Percentiles rank a stretch among this genome's conserved stretches.
These are phyloP conservation scores for Fusarium sp. DNA, from an alignment of 2,329 filamentous ascomycete genomes.

Conservation along the genomic window DNA sequence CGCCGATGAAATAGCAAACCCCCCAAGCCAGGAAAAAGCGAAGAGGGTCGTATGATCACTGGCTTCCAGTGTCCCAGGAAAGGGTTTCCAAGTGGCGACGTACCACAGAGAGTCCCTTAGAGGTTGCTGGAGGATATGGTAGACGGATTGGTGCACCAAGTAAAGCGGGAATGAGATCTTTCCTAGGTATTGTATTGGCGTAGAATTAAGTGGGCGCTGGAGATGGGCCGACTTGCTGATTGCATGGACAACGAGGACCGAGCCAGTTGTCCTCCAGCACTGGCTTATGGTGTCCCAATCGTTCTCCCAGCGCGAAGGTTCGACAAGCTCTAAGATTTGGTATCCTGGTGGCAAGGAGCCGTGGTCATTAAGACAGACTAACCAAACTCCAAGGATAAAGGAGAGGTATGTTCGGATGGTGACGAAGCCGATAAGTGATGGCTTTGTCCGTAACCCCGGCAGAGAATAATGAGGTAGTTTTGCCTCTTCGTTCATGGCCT, in stretches of 20 bases:
- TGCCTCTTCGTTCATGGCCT: not conserved
- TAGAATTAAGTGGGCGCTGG: conserved; percentile 22
- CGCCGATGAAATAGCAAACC: conserved; percentile 12
- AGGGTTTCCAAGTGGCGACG: conserved; percentile 13
- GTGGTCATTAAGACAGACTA: conserved; percentile 26
- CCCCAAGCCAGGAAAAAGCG: conserved; percentile 22
- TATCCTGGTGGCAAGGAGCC: conserved; percentile 22
- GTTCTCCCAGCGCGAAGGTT: conserved; percentile 23
- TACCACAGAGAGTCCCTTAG: conserved; percentile 18
- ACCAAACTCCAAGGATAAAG: conserved; percentile 24
- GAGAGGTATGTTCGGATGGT: conserved; percentile 11
- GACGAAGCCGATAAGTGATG: conserved; percentile 1
- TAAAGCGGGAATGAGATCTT: conserved; percentile 29
- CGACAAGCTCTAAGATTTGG: conserved; percentile 18
- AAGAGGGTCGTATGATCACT: conserved; percentile 11
- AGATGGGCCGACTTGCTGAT: conserved; percentile 23
- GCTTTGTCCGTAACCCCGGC: not conserved
- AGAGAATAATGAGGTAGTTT: conserved; percentile 7
- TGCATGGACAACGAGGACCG: conserved; percentile 21
- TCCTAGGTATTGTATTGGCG: conserved; percentile 22
- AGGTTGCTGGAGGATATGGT: conserved; percentile 24
- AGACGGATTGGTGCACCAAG: conserved; percentile 28
- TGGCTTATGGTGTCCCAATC: conserved; percentile 24
- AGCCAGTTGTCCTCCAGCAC: conserved; percentile 29
- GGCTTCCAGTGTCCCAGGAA: conserved; percentile 14